Base-by-base conservation (phyloP, 169 alveolate species). In the Cryptosporidium canis region DNA sequence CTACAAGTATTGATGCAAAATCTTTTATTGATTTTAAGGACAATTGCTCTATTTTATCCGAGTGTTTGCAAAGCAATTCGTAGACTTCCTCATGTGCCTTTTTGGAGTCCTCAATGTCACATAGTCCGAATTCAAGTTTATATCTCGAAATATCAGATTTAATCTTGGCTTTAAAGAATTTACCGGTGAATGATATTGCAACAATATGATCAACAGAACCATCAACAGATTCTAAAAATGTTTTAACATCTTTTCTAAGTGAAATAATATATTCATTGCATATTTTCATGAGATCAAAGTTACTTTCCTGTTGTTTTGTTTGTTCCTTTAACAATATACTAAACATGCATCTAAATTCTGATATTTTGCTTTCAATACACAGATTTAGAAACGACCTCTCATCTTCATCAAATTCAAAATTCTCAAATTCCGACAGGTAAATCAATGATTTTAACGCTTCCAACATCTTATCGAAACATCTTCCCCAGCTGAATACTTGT, bases 361-460 rank as follows among this genome's bases (percentile, higher is more conserved):
- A 39, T 39, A 77, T 44, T 44, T 77, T 77, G n/a, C 58, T 11
- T 43, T 77, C 58, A 29, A 77, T 58, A 0, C 72, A 58, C 24
- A 29, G 8, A 5, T 9, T 0, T 12, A 77, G 3, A 12, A 77
- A 2, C 1, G 27, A 58, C 27, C 11, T 77, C 44, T 77, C 87
- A 4, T 58, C 87, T 33, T 77, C 87, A 37, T 61, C 64, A 29
- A 77, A 61, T 55, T 77, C 87, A 77, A 24, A 58, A 16, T 58
- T 77, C 37, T 77, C 87, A 63, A 77, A 77, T 77, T 77, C 87
- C 41, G 77, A 55, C n/a, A 77, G 70, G 51, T 55, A 58, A 43
- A 77, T 61, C n/a, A 77, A 7, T 16, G 87, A 58, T 18, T 53
- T 55, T 6, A 77, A 43, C 24, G 87, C 58, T 31, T 77, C 87